Evolutionary conservation across 2,329 filamentous ascomycete species (phyloP).

Genomic region (Trichophyton benhamiae): DNA sequence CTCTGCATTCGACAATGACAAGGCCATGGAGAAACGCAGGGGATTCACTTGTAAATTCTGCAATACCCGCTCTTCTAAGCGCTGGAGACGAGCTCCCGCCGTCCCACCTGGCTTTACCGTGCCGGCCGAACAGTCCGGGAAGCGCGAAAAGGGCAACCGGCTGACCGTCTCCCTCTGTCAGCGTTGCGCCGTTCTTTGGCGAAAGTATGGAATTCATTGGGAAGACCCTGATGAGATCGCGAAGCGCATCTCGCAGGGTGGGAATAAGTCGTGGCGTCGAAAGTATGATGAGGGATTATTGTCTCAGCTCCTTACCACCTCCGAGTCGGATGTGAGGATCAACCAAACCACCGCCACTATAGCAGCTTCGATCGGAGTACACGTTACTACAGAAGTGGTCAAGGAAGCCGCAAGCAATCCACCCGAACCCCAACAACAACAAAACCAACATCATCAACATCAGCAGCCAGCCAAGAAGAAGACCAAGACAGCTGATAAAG

Average conservation of each 20-base stretch:
- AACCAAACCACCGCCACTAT: slow-evolving; percentile 32
- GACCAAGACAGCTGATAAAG: slow-evolving; percentile 41
- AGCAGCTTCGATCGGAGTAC: slow-evolving; percentile 33
- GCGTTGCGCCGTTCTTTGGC: slow-evolving; percentile 85
- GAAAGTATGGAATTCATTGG: slow-evolving; percentile 90
- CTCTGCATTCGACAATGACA: slow-evolving; percentile 85
- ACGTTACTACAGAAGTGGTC: slow-evolving; percentile 24
- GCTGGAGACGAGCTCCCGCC: slow-evolving; percentile 83
- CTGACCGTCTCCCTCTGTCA: slow-evolving; percentile 75
- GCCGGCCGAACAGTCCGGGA: slow-evolving; percentile 47
- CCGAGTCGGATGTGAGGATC: slow-evolving; percentile 35
- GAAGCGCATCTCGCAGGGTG: slow-evolving; percentile 70
- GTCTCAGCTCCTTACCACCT: slow-evolving; percentile 33
- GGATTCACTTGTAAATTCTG: slow-evolving; percentile 94
- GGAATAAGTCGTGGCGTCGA: slow-evolving; percentile 72
- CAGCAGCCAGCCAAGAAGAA: slow-evolving; percentile 49
- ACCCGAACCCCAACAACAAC: slow-evolving; percentile 14
- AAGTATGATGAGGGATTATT: slow-evolving; percentile 80
- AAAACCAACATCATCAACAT: slow-evolving; percentile 20
- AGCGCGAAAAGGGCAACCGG: slow-evolving; percentile 65
- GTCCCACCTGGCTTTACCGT: slow-evolving; percentile 59
- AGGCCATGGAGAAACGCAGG: slow-evolving; percentile 66
- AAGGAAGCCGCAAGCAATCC: slow-evolving; percentile 16
- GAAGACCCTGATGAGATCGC: slow-evolving; percentile 84
- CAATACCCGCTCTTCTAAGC: slow-evolving; percentile 61